Conservation (phyloP, 495 filamentous ascomycete genomes). For the Trichoderma erinaceum region DNA sequence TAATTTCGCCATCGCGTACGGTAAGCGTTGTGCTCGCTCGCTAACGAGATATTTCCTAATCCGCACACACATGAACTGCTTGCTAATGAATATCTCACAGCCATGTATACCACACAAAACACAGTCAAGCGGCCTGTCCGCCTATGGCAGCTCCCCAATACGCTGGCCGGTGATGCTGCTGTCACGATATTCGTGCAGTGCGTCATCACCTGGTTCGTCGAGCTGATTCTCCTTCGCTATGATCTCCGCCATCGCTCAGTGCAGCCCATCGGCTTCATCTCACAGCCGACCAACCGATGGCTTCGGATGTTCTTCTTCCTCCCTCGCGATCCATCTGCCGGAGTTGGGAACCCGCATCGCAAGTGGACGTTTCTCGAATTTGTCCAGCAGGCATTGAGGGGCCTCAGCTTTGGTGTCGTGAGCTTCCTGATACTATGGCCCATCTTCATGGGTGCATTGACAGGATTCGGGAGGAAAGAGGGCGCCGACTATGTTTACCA, state of each 20-base stretch:
- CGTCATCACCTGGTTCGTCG: conserved; percentile 30
- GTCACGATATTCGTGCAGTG: conserved; percentile 31
- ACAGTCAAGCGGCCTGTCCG: conserved; percentile 25
- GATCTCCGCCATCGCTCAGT: conserved; percentile 33
- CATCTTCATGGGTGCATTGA: conserved; percentile 27
- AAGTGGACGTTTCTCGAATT: conserved; percentile 23
- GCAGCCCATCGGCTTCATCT: conserved; percentile 35
- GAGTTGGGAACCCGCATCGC: conserved; percentile 20
- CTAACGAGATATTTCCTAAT: not conserved
- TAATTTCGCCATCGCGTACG: conserved; percentile 43
- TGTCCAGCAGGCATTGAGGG: conserved; percentile 22
- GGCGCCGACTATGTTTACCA: conserved; percentile 37
- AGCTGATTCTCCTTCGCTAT: conserved; percentile 29
- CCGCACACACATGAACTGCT: not conserved
- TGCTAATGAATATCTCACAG: conserved; percentile 18
- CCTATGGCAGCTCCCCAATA: conserved; percentile 37
- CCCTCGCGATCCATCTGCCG: not conserved
- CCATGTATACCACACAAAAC: conserved; percentile 32
- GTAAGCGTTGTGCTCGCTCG: conserved; percentile 21
- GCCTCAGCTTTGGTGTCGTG: conserved; percentile 26
- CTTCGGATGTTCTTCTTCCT: conserved; percentile 36
- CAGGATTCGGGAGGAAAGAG: conserved; percentile 21
- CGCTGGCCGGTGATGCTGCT: conserved; percentile 38
- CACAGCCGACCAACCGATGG: conserved; percentile 20
- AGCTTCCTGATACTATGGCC: conserved; percentile 26